These are phyloP conservation scores for Lecanicillium sp. DNA, from an alignment of 2,329 filamentous ascomycete genomes.

Conservation along the genomic window DNA sequence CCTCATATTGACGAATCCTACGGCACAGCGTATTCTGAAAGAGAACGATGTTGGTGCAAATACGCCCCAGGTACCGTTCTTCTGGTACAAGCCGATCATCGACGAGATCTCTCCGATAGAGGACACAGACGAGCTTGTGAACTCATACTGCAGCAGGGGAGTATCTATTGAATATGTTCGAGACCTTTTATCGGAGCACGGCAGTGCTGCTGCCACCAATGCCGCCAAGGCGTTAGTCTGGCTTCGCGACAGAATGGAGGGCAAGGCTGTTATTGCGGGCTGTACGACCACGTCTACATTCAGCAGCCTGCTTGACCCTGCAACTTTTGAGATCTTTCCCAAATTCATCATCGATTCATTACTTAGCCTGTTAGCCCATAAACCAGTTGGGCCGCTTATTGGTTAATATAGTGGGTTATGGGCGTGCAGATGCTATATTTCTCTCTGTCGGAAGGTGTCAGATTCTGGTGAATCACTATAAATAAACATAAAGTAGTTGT, in stretches of 20 bases:
- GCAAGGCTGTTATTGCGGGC: background rate
- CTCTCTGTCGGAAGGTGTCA: too few species aligned
- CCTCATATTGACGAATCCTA: background rate
- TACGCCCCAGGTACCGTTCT: conserved; percentile 5
- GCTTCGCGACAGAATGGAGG: conserved; percentile 1
- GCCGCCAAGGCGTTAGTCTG: conserved; percentile 6
- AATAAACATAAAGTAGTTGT: too few species aligned
- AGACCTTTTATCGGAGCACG: conserved; percentile 4
- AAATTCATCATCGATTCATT: conserved; percentile 1
- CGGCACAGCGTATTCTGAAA: background rate
- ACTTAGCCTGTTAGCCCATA: conserved; percentile 3
- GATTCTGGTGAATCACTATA: too few species aligned
- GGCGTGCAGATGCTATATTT: too few species aligned
- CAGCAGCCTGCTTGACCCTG: background rate
- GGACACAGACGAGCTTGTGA: conserved; percentile 1
- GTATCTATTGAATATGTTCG: conserved; percentile 5
- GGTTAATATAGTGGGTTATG: too few species aligned
- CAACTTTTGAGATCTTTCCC: conserved; percentile 2
- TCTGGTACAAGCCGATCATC: conserved; percentile 4
- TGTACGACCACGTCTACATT: background rate
- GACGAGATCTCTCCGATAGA: conserved; percentile 4
- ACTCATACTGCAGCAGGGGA: conserved; percentile 4
- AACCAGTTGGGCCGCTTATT: too few species aligned
- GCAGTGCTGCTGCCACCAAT: background rate
- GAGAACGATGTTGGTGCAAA: conserved; percentile 3